These are phyloP conservation scores for Paraphoma chrysanthemicola DNA, from an alignment of 2,329 filamentous ascomycete species.

Conservation along the genomic window DNA sequence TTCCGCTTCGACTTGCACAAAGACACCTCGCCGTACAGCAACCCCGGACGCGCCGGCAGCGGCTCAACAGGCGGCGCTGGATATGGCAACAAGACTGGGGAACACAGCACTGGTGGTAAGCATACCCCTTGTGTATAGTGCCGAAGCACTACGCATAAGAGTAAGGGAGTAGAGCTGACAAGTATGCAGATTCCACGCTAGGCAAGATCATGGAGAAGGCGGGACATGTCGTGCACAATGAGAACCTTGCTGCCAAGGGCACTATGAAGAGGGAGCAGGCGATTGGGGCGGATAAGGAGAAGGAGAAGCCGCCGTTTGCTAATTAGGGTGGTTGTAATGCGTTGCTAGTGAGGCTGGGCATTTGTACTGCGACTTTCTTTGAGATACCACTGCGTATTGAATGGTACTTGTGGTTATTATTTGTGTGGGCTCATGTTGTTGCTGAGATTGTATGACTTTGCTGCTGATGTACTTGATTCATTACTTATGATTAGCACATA, in stretches of 20 bases:
- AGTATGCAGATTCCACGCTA: constrained; percentile 53
- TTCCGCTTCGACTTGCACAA: constrained; percentile 28
- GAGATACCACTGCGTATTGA: not conserved
- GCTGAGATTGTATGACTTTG: too few species aligned
- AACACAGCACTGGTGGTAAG: constrained; percentile 27
- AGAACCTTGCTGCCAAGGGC: constrained; percentile 58
- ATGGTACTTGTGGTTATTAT: too few species aligned
- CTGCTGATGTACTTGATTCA: too few species aligned
- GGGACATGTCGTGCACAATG: constrained; percentile 58
- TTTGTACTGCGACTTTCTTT: not conserved
- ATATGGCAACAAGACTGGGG: constrained; percentile 49
- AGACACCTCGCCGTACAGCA: constrained; percentile 30
- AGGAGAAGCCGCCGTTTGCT: constrained; percentile 1
- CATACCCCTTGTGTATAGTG: not conserved
- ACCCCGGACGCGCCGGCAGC: constrained; percentile 33
- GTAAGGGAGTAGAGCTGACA: constrained; percentile 2
- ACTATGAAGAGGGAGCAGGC: constrained; percentile 56
- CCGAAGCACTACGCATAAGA: not conserved
- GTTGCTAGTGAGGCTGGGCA: too few species aligned
- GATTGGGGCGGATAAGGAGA: not conserved
- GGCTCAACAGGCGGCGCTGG: constrained; percentile 45
- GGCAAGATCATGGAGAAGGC: constrained; percentile 68
- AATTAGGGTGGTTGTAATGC: not conserved
- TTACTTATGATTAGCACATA: too few species aligned
- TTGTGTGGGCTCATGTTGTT: too few species aligned